Evolutionary conservation across 495 filamentous ascomycete species (phyloP).

Genomic region (Cenococcum geophilum): DNA sequence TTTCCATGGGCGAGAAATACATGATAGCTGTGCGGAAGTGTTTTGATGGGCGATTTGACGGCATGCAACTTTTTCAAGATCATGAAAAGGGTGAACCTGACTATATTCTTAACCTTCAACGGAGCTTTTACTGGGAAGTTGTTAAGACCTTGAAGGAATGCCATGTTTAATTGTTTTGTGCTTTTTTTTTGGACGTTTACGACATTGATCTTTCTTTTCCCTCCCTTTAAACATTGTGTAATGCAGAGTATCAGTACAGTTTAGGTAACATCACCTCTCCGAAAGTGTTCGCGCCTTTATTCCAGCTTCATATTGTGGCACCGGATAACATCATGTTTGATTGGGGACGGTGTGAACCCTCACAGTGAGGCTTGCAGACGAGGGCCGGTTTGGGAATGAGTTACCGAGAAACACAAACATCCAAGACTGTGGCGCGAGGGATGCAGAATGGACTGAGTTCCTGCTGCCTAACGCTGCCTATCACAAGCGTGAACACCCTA

Average conservation of each 20-base stretch:
- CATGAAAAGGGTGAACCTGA: neutral
- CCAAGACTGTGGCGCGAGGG: neutral
- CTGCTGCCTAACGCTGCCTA: neutral
- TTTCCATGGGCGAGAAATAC: conserved; percentile 4
- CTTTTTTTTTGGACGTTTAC: too few species aligned
- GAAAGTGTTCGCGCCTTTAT: neutral
- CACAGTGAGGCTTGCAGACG: neutral
- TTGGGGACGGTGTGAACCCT: neutral
- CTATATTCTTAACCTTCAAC: conserved; percentile 3
- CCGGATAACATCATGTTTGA: neutral
- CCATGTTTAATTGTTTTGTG: neutral
- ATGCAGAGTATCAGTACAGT: too few species aligned
- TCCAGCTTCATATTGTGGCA: neutral
- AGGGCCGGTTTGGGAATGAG: neutral
- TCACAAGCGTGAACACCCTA: neutral
- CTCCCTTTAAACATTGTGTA: too few species aligned
- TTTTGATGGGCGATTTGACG: conserved; percentile 1
- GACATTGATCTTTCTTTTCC: too few species aligned
- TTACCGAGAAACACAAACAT: neutral
- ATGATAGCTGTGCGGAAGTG: conserved; percentile 7
- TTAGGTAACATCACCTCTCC: neutral
- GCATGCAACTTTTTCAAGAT: neutral
- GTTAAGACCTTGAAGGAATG: conserved; percentile 7
- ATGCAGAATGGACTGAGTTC: neutral
- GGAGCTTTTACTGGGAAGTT: conserved; percentile 12